Base-by-base conservation (phyloP, 2,329 filamentous ascomycete genomes). In the Beauveria pseudobassiana region DNA sequence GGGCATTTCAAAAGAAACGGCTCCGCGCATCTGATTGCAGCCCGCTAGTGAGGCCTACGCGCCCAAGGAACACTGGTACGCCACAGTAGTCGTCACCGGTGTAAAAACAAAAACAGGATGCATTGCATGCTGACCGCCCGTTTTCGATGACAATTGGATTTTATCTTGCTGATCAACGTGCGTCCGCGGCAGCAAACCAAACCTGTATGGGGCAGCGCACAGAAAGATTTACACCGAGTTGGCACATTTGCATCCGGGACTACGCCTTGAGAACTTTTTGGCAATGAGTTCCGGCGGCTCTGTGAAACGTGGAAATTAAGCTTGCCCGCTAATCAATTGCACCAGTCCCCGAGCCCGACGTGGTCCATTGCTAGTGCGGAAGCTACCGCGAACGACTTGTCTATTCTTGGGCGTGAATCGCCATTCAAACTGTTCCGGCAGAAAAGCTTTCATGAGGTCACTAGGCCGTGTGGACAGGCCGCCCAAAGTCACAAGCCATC, bases 41-140 rank as follows among this genome's bases (percentile, higher is more conserved):
- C 54, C 43, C 43, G 20, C 54, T 48, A 57, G 54, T 26, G 20
- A 49, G 12, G 55, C 55, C 45, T 58, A 58, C 22, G 45, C 55
- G 55, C 55, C 55, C 30, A 50, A 28, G 55, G 45, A 9, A 16
- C 30, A 40, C 22, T 22, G 55, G 55, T 26, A 49, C 55, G 30
- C 42, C 55, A 50, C 20, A 8, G 30, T 5, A n/a, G 22, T 20
- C n/a, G 5, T 34, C 34, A 34, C 12, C 5, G 12, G 34, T 34
- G 34, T 34, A 14, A 34, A 2, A 34, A 34, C 4, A 34, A 34
- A 12, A 34, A 2, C 10, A 38, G 20, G 7, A 24, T 26, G 10
- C 26, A 38, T 38, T 16, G n/a, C 22, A 28, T 45, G 5, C 42
- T 34, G 38, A 54, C 38, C 51, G 22, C 24, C 12, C 16, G 14